Conservation (phyloP, 495 filamentous ascomycete genomes). For the Melanomma pulvis-pyrius region DNA sequence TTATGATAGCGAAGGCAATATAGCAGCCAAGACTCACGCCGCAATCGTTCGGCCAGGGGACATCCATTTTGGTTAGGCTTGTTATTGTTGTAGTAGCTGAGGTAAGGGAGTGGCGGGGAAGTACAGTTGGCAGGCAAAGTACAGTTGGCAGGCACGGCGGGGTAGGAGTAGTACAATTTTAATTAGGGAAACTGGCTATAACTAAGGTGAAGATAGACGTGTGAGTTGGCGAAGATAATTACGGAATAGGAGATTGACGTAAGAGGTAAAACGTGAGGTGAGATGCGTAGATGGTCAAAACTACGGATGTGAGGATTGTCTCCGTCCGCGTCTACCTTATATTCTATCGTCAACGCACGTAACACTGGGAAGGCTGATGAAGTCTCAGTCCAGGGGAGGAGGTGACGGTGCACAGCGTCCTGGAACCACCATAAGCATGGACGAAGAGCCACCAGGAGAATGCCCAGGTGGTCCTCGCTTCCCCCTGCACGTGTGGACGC, state of each 20-base stretch:
- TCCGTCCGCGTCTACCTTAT: not conserved
- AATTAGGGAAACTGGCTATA: not conserved
- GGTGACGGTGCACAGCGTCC: not conserved
- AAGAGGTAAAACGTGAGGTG: not conserved
- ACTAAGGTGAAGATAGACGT: not conserved
- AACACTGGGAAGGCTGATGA: not conserved
- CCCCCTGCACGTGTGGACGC: not conserved
- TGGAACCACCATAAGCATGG: not conserved
- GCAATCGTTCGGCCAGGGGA: slow-evolving; percentile 28
- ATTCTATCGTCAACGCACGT: not conserved
- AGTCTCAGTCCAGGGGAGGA: not conserved
- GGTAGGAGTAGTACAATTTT: not conserved
- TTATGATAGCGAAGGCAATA: not conserved
- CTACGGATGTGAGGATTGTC: not conserved
- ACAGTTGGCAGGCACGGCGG: not conserved
- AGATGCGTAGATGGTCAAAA: not conserved
- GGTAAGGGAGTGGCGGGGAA: not conserved
- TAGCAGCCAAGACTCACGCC: slow-evolving; percentile 1
- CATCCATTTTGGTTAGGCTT: slow-evolving; percentile 4
- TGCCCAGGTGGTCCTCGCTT: not conserved
- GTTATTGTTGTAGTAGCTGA: not conserved
- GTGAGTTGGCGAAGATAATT: not conserved
- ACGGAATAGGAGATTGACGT: not conserved
- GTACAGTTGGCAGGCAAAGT: not conserved
- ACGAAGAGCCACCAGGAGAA: not conserved